Evolutionary conservation across 1,139 yeast genomes (phyloP), one percentile per base, ranked within the genome.

Genomic region (Geotrichum siamense): DNA sequence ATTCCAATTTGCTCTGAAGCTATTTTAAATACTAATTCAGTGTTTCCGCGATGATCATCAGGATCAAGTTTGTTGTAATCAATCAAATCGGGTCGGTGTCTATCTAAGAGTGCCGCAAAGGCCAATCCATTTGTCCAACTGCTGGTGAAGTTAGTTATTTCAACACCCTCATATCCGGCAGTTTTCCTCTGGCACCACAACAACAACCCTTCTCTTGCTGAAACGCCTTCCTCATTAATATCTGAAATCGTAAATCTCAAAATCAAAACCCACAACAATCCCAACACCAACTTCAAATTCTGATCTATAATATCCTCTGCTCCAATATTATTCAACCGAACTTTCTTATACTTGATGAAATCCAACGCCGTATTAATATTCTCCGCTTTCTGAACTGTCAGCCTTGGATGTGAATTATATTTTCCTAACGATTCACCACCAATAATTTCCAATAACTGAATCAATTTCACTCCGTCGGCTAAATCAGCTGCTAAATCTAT

Each of bases 281-380:
- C 86, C 51, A 80, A 61, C n/a, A 76, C 74, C 38, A 79, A 62
- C 56, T 81, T 81, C 42, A 70, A 60, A 55, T 80, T 76, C 1
- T 83, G 82, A 40, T 78, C 84, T 20, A 74, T 70, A 19, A 81
- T 72, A 59, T 79, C 82, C 43, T 78, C 83, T n/a, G 85, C 77
- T 21, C 82, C 79, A 39, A 81, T 76, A 53, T 75, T 74, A 53
- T 73, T 68, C 28, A 76, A 65, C 50, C 75, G 76, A 35, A 81
- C 65, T 19, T 76, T 71, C 26, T 75, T 68, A 36, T 74, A 69
- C 46, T 73, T 69, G 47, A 79, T 66, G 55, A 72, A 79, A 45
- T 75, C 74, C 45, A 81, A 65, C 12, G 77, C 72, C 44, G 72
- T 75, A 51, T 73, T 72, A 42, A 79, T 64, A 57, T 81, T 81